phyloP scores from a whole-genome alignment of 805 yeast genomes.

The Tetrapisispora phaffii region DNA sequence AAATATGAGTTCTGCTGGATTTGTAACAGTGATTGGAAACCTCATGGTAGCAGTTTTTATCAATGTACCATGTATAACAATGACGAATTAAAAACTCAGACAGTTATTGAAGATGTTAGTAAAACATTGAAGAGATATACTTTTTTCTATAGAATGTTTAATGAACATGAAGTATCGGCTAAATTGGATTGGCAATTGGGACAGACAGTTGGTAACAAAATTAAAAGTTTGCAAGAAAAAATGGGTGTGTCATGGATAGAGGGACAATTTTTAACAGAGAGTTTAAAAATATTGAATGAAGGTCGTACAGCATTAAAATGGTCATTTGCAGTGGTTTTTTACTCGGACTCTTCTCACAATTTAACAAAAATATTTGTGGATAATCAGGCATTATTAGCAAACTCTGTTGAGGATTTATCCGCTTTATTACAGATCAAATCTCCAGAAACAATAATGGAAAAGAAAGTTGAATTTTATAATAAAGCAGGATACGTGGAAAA shows the following conservation, averaged over 20 bases:
- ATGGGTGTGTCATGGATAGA: constrained; percentile 75
- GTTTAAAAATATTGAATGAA: constrained; percentile 50
- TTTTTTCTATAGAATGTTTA: constrained; percentile 64
- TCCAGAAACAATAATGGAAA: constrained; percentile 28
- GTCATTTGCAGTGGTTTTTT: constrained; percentile 79
- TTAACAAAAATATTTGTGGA: constrained; percentile 58
- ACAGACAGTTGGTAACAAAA: constrained; percentile 50
- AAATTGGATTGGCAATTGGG: constrained; percentile 59
- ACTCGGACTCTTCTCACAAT: constrained; percentile 42
- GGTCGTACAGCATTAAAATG: constrained; percentile 78
- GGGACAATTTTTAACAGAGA: constrained; percentile 70
- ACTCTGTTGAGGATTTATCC: constrained; percentile 61
- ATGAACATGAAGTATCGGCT: constrained; percentile 68
- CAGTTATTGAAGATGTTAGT: constrained; percentile 26
- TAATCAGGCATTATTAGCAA: constrained; percentile 53
- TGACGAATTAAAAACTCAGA: constrained; percentile 26
- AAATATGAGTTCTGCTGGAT: constrained; percentile 85
- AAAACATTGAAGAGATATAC: constrained; percentile 49
- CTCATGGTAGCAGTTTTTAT: constrained; percentile 55
- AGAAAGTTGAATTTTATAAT: constrained; percentile 32
- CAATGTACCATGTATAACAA: constrained; percentile 55
- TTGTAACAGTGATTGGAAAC: constrained; percentile 66
- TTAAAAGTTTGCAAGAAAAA: constrained; percentile 54
- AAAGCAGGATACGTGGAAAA: constrained; percentile 29
- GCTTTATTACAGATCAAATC: constrained; percentile 41